Evolutionary conservation across 2,329 filamentous ascomycete species (phyloP), one percentile per base, ranked within the genome.

Genomic region (Shiraia sp.): DNA sequence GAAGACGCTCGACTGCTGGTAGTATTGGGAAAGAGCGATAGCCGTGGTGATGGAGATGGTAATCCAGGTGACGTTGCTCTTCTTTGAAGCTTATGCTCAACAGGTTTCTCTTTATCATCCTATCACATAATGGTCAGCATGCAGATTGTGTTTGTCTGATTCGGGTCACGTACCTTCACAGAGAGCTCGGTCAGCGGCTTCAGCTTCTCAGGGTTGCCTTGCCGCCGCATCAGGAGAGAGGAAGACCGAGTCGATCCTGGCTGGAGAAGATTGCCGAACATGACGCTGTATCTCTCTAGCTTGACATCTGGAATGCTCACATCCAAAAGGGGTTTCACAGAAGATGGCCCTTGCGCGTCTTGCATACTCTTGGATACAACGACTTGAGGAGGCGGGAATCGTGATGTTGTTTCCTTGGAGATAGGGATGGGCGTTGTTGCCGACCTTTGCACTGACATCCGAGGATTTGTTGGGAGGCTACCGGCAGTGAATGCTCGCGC

Each of bases 241-340:
- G 62, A 60, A 10, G 36, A 43, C 6, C 53, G 55, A 24, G 44
- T 57, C 10, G 53, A 40, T 10, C 55, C 54, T 7, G 60, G 58
- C 47, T 81, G 79, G 17, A 96, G 73, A 6, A 96, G 76, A 26
- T 80, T 81, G 40, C 85, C 83, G 62, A 97, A 96, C 91, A 96
- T 96, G 52, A 96, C 81, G 56, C 90, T 96, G 57, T 96, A 97
- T 34, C 92, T 78, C 65, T 96, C 92, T 78, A 97, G 77, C 49
- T 86, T 82, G 40, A 88, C 79, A 35, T 81, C 80, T 1, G 92
- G 91, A 42, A 96, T 93, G 37, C 91, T 82, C 12, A 96, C 79
- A 55, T 90, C 78, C 14, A 96, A 73, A 27, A 71, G 57, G 2
- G 66, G 69, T 14, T 53, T 66, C 6, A 42, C 44, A 9, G 27